Conservation (phyloP, 2,329 filamentous ascomycete species). For the Blastomyces parvus region DNA sequence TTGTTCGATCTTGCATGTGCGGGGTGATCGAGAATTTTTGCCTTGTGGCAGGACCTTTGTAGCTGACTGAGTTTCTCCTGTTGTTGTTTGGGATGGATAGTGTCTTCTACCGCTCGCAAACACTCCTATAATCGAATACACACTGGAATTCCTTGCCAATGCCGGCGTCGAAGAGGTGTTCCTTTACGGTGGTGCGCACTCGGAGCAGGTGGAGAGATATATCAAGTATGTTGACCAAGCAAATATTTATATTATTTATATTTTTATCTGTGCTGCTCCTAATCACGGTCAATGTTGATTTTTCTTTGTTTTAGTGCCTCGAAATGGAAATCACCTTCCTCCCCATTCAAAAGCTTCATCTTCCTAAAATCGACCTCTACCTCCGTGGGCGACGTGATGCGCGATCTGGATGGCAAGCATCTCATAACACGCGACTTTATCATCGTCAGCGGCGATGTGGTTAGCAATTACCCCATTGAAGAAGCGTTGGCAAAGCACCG, state of each 20-base stretch:
- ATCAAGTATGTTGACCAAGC: slow-evolving; percentile 46
- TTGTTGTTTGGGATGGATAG: slow-evolving; percentile 37
- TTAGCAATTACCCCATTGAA: slow-evolving; percentile 83
- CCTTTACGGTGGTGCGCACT: slow-evolving; percentile 82
- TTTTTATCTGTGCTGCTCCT: not conserved
- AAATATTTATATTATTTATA: not conserved
- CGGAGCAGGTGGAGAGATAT: slow-evolving; percentile 77
- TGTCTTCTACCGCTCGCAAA: slow-evolving; percentile 91
- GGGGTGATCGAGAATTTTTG: not conserved
- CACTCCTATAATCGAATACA: slow-evolving; percentile 92
- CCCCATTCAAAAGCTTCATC: slow-evolving; percentile 70
- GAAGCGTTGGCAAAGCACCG: slow-evolving; percentile 67
- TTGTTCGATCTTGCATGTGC: not conserved
- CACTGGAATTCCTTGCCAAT: slow-evolving; percentile 89
- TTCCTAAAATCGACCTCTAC: slow-evolving; percentile 80
- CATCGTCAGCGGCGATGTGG: slow-evolving; percentile 81
- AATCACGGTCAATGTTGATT: not conserved
- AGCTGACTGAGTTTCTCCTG: slow-evolving; percentile 6
- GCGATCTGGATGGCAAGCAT: slow-evolving; percentile 78
- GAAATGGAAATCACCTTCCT: slow-evolving; percentile 62
- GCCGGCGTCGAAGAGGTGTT: slow-evolving; percentile 91
- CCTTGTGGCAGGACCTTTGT: not conserved
- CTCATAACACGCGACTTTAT: slow-evolving; percentile 86
- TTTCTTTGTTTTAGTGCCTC: slow-evolving; percentile 50
- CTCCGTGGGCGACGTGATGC: slow-evolving; percentile 87